These are phyloP conservation scores for Phytophthora litchii DNA, from an alignment of 352 stramenopile genomes.

Conservation along the genomic window DNA sequence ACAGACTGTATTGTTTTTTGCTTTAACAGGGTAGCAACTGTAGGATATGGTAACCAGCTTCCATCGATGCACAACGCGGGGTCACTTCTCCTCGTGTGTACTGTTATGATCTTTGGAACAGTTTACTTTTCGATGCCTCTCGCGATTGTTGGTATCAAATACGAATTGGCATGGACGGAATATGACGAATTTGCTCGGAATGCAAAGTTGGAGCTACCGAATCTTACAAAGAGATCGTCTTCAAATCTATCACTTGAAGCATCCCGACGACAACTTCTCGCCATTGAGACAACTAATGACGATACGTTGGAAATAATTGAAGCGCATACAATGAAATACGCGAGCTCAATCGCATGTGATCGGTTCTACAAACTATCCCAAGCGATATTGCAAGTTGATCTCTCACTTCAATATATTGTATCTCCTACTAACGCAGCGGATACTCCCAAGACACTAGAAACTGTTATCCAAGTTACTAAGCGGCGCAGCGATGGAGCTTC, in stretches of 20 bases:
- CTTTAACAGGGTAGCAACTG: constrained; percentile 47
- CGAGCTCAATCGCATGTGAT: constrained; percentile 39
- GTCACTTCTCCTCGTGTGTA: constrained; percentile 38
- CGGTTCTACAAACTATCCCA: constrained; percentile 45
- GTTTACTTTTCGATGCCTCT: constrained; percentile 67
- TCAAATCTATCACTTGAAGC: constrained; percentile 9
- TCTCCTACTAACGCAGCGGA: not conserved
- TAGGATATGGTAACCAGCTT: constrained; percentile 61
- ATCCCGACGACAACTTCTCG: constrained; percentile 8
- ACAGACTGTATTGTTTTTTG: not conserved
- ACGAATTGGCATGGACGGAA: constrained; percentile 45
- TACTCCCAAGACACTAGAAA: constrained; percentile 3
- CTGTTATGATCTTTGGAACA: constrained; percentile 64
- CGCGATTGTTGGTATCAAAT: constrained; percentile 60
- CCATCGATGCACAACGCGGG: constrained; percentile 46
- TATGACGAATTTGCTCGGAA: constrained; percentile 23
- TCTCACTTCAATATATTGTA: constrained; percentile 18
- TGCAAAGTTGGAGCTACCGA: constrained; percentile 2
- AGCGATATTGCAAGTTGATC: constrained; percentile 27
- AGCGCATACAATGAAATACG: constrained; percentile 25
- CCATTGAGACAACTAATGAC: constrained; percentile 17
- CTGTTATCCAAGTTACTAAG: constrained; percentile 35
- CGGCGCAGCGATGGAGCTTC: constrained; percentile 38
- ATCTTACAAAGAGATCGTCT: constrained; percentile 1
- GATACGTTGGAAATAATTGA: constrained; percentile 40